Percentiles rank a stretch among this genome's conserved stretches.
Conservation (phyloP, 352 stramenopile genomes). For the Chrysophaeum taylorii region DNA sequence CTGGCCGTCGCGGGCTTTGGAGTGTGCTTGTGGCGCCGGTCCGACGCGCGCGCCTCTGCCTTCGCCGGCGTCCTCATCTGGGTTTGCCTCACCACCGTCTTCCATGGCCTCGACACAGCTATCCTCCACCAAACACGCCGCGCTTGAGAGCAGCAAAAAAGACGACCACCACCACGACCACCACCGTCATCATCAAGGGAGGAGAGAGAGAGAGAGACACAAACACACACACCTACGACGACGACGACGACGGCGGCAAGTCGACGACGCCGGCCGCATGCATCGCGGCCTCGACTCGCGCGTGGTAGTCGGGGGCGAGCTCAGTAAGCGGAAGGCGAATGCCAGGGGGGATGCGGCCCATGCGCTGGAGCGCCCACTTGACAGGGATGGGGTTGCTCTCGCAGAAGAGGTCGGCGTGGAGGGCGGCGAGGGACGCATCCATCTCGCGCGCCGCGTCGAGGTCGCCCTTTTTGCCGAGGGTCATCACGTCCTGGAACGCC, state of each 20-base stretch:
- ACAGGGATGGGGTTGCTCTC: constrained; percentile 60
- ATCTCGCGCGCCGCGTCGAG: constrained; percentile 23
- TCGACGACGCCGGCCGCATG: constrained; percentile 34
- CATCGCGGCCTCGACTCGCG: constrained; percentile 39
- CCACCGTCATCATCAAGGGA: no score
- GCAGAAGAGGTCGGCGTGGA: constrained; percentile 55
- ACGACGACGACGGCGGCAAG: constrained; percentile 1
- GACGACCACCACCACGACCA: no score
- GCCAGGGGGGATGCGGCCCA: constrained; percentile 41
- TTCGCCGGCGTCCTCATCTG: no score
- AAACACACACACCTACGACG: no score
- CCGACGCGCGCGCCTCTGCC: no score
- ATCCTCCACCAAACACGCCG: no score
- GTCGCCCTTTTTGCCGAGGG: constrained; percentile 29
- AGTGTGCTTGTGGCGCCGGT: no score
- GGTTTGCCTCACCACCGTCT: no score
- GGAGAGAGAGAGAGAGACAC: no score
- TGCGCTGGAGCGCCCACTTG: constrained; percentile 54
- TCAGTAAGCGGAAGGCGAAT: constrained; percentile 49
- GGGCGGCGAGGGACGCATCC: constrained; percentile 40
- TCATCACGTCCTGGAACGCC: constrained; percentile 48
- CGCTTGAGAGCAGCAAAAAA: no score
- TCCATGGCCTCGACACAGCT: no score
- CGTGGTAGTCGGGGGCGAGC: constrained; percentile 43
- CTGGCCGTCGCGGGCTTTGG: no score